Conservation (phyloP, 2,329 filamentous ascomycete genomes). For the Nemania sp. region DNA sequence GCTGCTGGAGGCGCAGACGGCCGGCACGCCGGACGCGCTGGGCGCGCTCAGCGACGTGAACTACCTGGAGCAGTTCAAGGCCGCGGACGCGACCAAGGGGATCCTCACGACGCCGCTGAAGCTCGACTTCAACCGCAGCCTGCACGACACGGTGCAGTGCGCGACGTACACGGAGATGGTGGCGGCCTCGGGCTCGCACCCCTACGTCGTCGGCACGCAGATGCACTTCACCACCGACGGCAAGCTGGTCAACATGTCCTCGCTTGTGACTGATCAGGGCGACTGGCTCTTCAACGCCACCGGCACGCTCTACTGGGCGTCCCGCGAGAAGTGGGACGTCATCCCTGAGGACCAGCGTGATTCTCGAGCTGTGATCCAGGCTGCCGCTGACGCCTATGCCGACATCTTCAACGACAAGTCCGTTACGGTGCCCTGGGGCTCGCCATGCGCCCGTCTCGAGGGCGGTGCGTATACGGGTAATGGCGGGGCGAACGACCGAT, state of each 20-base stretch:
- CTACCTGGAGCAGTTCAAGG: slow-evolving; percentile 53
- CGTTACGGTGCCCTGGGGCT: slow-evolving; percentile 55
- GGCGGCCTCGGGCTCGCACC: slow-evolving; percentile 49
- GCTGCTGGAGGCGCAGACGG: slow-evolving; percentile 47
- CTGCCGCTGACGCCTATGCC: slow-evolving; percentile 54
- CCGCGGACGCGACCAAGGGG: slow-evolving; percentile 47
- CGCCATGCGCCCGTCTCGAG: slow-evolving; percentile 54
- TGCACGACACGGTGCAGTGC: slow-evolving; percentile 54
- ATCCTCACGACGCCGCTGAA: slow-evolving; percentile 51
- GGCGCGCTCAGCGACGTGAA: slow-evolving; percentile 39
- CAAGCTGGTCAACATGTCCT: slow-evolving; percentile 49
- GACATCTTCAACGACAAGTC: slow-evolving; percentile 54
- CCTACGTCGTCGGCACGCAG: slow-evolving; percentile 56
- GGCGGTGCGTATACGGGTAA: slow-evolving; percentile 53
- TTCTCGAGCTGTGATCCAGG: slow-evolving; percentile 52
- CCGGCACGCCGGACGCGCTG: slow-evolving; percentile 39
- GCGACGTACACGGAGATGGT: slow-evolving; percentile 55
- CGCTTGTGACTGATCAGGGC: slow-evolving; percentile 52
- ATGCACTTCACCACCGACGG: slow-evolving; percentile 47
- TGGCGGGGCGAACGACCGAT: slow-evolving; percentile 48
- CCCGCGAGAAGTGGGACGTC: slow-evolving; percentile 52
- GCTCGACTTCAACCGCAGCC: slow-evolving; percentile 54
- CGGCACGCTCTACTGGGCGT: slow-evolving; percentile 52
- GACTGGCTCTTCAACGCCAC: slow-evolving; percentile 57
- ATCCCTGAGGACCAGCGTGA: slow-evolving; percentile 52